phyloP scores from a whole-genome alignment of 345 rosid genomes.

The Fremontodendron californicum region DNA sequence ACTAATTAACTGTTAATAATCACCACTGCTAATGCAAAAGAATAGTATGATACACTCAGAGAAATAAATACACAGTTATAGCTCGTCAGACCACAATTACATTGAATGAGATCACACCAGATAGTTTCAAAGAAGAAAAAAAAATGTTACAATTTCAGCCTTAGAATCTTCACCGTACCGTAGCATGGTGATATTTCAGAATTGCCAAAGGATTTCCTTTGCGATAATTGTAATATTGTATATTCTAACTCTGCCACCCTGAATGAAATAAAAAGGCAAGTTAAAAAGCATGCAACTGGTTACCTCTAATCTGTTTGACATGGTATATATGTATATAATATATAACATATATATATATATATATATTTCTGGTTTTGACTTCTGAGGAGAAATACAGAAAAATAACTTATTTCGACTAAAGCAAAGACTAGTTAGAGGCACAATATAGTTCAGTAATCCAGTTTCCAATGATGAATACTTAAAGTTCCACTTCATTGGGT shows the following conservation, averaged over 20 bases:
- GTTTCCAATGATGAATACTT: background rate
- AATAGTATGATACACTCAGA: background rate
- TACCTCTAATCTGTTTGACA: background rate
- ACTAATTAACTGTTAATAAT: background rate
- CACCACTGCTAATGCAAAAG: background rate
- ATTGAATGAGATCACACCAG: too few species aligned
- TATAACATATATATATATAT: background rate
- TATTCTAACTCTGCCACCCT: slow-evolving; percentile 59
- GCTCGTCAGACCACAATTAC: too few species aligned
- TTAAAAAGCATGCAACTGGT: background rate
- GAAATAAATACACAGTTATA: too few species aligned
- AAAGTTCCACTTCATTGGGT: background rate
- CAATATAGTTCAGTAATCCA: background rate
- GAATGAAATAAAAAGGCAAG: background rate
- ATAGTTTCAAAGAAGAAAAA: background rate
- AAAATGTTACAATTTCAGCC: background rate
- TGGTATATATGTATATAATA: too few species aligned
- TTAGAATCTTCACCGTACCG: slow-evolving; percentile 32
- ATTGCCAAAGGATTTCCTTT: too few species aligned
- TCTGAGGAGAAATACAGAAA: background rate
- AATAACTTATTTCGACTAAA: too few species aligned
- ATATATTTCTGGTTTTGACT: background rate
- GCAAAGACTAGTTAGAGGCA: too few species aligned
- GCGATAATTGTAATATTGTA: slow-evolving; percentile 76
- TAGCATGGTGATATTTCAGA: slow-evolving; percentile 72